Evolutionary conservation across 2,329 filamentous ascomycete species (phyloP).

Genomic region (Corniculantispora saksenae): DNA sequence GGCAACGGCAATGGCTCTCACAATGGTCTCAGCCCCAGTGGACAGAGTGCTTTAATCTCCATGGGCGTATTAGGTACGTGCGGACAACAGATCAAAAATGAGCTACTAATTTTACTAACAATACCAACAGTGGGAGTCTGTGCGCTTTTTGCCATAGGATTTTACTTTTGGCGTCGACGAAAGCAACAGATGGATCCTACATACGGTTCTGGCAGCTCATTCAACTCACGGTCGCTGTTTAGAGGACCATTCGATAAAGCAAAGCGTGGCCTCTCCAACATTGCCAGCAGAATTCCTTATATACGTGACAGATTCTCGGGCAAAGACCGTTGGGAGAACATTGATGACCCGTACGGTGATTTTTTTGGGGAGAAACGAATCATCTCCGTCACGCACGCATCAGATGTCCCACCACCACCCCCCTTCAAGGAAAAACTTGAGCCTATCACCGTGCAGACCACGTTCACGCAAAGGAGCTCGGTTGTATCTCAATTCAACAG

Average conservation of each 20-base stretch:
- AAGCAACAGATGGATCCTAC: background rate
- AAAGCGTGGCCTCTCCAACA: background rate
- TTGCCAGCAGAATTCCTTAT: conserved; percentile 2
- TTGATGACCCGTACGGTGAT: background rate
- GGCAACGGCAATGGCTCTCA: background rate
- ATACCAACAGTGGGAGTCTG: conserved; percentile 5
- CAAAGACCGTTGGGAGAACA: conserved; percentile 4
- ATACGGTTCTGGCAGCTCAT: background rate
- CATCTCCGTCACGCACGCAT: background rate
- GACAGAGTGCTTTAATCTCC: conserved; percentile 6
- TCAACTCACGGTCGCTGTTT: background rate
- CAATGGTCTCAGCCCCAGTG: conserved; percentile 1
- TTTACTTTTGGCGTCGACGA: conserved; percentile 15
- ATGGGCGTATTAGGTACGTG: conserved; percentile 13
- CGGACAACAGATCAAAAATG: background rate
- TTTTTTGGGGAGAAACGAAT: conserved; percentile 1
- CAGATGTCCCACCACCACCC: background rate
- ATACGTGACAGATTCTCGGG: conserved; percentile 2
- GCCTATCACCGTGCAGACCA: conserved; percentile 9
- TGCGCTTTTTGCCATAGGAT: background rate
- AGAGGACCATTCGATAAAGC: background rate
- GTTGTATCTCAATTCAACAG: background rate
- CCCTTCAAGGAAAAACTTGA: background rate
- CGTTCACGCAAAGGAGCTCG: background rate
- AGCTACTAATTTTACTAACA: background rate